Evolutionary conservation across 495 filamentous ascomycete genomes (phyloP), one percentile per base, ranked within the genome.

Genomic region (Lepidopterella palustris): DNA sequence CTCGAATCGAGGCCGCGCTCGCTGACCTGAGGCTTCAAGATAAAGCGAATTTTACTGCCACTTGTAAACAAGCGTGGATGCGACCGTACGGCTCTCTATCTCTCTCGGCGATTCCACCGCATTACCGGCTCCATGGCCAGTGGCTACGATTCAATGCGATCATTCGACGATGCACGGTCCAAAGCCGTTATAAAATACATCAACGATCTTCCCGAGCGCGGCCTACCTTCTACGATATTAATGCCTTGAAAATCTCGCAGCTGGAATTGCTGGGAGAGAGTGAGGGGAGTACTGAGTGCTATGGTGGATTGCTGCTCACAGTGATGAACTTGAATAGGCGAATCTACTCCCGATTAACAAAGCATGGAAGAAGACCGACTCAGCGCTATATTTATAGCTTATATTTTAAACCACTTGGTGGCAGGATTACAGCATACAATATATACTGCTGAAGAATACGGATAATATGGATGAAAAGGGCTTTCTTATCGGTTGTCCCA

Each of bases 401-500:
- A 6, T 39, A 47, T 23, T 47, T 47, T 47, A 23, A 47, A 18
- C 42, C 21, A 23, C 18, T 47, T n/a, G 18, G 42, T 23, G 5
- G 18, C 5, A 47, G 20, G 21, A 20, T 15, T 6, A 18, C 11
- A 6, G 13, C 6, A 20, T 47, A 47, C 18, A 47, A n/a, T n/a
- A 47, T 47, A 47, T 47, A 47, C 42, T 47, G 42, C 42, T 23
- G 18, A 18, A 47, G 21, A 47, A 47, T 47, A 23, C 59, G n/a
- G n/a, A 64, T 31, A 67, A 65, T 21, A 53, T 67, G 24, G 64
- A 67, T 55, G 63, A 67, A 45, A 67, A 67, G 28, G 62, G 64
- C 35, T 67, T 67, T 45, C 21, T 58, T 1, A 61, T 67, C 5
- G 58, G 64, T 25, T 18, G 6, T 5, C 42, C 20, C 11, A 5